Base-by-base conservation (phyloP, 2,329 filamentous ascomycete genomes). In the Ophiostoma quercus region DNA sequence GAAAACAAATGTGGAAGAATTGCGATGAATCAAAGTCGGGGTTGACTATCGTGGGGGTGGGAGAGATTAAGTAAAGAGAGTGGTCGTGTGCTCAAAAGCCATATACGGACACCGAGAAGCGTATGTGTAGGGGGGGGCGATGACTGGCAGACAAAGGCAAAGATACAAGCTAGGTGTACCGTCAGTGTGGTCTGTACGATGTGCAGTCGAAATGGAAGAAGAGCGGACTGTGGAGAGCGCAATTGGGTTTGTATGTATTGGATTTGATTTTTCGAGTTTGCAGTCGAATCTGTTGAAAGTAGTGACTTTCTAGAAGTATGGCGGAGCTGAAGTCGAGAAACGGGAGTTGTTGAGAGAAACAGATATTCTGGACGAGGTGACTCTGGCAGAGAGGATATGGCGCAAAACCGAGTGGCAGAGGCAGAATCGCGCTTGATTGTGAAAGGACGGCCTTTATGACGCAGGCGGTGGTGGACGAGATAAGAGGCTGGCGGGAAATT, bases 11-110 rank as follows among this genome's bases (percentile, higher is more conserved):
- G 22, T 62, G 57, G 14, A 62, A 62, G 25, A 62, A 62, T 14
- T 62, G 25, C 6, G 57, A 32, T 29, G 25, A 7, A 3, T 25
- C 25, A 19, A 62, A 62, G 57, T 66, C n/a, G 37, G 51, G 22
- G 51, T 57, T 57, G 51, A 11, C 5, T 57, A 54, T 43, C 67
- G 70, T 68, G 67, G 63, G 65, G 70, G 67, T 60, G 57, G 25
- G 47, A 60, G 37, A 54, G 51, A 29, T 22, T 39, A 67, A 29
- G 62, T 65, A 63, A 65, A 65, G 70, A 69, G 62, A 47, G 68
- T 69, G 70, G 68, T 71, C 70, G 70, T 71, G 70, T 71, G 70
- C 67, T 66, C 57, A 68, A 66, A 67, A 67, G 70, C 70, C 70
- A 25, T 14, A 65, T 68, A 68, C 22, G 67, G 69, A 68, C 47